These are phyloP conservation scores for Xanthoparmelia taractica DNA, from an alignment of 495 filamentous ascomycete species.

Conservation along the genomic window DNA sequence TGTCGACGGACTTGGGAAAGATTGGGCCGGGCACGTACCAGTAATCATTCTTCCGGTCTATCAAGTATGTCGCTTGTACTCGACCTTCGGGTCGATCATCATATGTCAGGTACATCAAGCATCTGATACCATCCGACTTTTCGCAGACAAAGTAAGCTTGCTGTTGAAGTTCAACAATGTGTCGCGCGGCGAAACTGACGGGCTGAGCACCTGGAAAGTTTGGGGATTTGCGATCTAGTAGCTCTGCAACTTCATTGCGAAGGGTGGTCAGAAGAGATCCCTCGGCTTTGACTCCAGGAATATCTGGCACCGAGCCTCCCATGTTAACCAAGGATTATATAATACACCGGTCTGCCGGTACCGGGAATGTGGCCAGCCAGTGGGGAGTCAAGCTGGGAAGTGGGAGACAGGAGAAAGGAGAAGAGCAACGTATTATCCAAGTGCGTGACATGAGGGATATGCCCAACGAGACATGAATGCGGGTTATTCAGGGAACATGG, in stretches of 20 bases:
- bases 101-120: conserved; percentile 76
- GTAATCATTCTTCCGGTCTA: conserved; percentile 96
- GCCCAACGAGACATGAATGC: too few relatives aligned
- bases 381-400: background rate
- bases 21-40: conserved; percentile 72
- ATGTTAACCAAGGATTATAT: conserved; percentile 7
- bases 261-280: conserved; percentile 52
- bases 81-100: conserved; percentile 40
- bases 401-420: background rate
- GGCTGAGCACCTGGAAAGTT: conserved; percentile 91
- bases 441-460: background rate
- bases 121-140: conserved; percentile 94
- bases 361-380: background rate
- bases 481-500: background rate
- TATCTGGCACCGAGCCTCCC: conserved; percentile 24
- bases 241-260: conserved; percentile 63
- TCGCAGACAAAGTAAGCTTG: conserved; percentile 96
- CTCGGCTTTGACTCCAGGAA: conserved; percentile 53
- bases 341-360: background rate
- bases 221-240: conserved; percentile 59
- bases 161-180: conserved; percentile 66
- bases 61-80: conserved; percentile 65
- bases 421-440: background rate
- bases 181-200: conserved; percentile 74
- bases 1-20: conserved; percentile 54